Base-by-base conservation (phyloP, 306 rosid species). In the Geum urbanum region DNA sequence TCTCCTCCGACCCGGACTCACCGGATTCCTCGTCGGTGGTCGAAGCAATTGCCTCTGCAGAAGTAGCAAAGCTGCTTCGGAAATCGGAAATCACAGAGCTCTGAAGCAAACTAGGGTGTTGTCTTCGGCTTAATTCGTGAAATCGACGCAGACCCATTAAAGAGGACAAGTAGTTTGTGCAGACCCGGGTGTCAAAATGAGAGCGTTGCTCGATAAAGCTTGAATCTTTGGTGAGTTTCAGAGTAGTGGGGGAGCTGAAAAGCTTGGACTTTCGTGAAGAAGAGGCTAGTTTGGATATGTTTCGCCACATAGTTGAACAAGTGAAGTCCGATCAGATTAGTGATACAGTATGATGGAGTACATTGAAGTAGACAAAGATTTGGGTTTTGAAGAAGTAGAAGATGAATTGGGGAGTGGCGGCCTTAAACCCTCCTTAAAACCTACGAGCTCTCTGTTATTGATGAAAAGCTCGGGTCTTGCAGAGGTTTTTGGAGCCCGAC, bases 371-470 rank as follows among this genome's bases (percentile, higher is more conserved):
- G 32, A 66, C 10, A 35, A 47, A 20, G 19, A 8, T 58, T 27
- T 35, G 47, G 63, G 53, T 32, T 32, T 32, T 32, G 37, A 32
- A 32, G 3, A 32, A 32, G 37, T 32, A 32, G 37, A 32, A 32
- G 37, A 32, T 32, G 37, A 32, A 18, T 40, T 7, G 52, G 5
- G 18, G 7, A 56, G 75, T 11, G 66, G 91, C 92, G 79, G 92
- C 90, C 86, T 81, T 75, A 88, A 88, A 82, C 95, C 97, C 86
- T 83, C 70, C 84, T 73, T 78, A 87, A 32, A 89, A 87, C 89
- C 96, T 89, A 79, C 46, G 78, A 16, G 10, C 10, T 40, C 44
- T 24, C 3, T 7, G 37, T 12, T 10, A 35, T 15, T 45, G 18
- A 15, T 27, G 4, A 69, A 19, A 20, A 50, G 18, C 46, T 53